Conservation (phyloP, 2,329 filamentous ascomycete genomes). For the Cryphonectria naterciae region DNA sequence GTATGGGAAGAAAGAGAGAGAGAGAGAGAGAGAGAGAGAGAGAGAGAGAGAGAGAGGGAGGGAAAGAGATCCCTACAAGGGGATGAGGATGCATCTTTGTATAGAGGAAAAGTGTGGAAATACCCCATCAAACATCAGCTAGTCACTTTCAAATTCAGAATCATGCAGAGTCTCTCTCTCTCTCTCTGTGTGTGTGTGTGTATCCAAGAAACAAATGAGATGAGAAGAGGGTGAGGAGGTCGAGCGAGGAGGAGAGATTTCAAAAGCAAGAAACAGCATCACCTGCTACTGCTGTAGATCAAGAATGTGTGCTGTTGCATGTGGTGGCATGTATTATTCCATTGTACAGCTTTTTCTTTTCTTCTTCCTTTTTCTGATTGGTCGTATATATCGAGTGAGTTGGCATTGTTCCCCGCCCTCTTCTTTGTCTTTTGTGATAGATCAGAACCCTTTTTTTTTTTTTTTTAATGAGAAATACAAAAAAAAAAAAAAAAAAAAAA, state of each 20-base stretch:
- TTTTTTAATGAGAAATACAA: too few species aligned
- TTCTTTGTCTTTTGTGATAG: not conserved
- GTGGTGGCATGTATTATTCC: too few species aligned
- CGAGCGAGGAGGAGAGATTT: too few species aligned
- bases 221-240: too few species aligned
- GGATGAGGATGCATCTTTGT: not conserved
- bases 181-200: too few species aligned
- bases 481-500: too few species aligned
- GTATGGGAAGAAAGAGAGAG: not conserved
- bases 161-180: not conserved
- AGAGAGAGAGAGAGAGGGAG: not conserved
- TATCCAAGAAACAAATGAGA: too few species aligned
- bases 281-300: too few species aligned
- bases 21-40: not conserved
- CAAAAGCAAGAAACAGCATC: too few species aligned
- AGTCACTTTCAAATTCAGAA: not conserved
- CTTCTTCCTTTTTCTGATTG: not conserved
- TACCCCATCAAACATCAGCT: not conserved
- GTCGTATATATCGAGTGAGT: not conserved
- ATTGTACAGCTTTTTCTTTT: not conserved
- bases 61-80: not conserved
- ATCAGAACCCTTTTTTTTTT: not conserved
- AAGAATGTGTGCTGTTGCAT: too few species aligned
- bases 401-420: not conserved
- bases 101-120: not conserved